Evolutionary conservation across 208 protist species (phyloP).

Genomic region (Crithidia fasciculata): DNA sequence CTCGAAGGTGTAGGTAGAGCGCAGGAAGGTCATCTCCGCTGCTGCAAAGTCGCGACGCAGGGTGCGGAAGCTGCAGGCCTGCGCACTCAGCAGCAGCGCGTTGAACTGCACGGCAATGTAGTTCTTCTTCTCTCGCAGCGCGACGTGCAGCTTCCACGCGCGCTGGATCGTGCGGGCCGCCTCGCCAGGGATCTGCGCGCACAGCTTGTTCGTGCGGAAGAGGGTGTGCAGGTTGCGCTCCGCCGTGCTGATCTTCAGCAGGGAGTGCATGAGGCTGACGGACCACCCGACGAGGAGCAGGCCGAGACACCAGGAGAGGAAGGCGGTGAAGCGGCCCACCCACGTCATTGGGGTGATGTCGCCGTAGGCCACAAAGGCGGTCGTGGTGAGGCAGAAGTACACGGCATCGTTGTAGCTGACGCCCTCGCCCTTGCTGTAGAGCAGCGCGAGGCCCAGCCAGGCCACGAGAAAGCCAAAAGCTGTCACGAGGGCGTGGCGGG

Average conservation of each 20-base stretch:
- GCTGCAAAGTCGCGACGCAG: slow-evolving; percentile 48
- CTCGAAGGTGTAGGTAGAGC: slow-evolving; percentile 50
- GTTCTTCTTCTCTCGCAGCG: slow-evolving; percentile 42
- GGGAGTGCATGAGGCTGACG: slow-evolving; percentile 49
- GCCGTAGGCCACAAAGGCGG: slow-evolving; percentile 57
- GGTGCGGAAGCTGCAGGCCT: slow-evolving; percentile 50
- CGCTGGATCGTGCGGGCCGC: slow-evolving; percentile 73
- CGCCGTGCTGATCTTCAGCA: slow-evolving; percentile 41
- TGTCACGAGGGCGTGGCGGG: slow-evolving; percentile 23
- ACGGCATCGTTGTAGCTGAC: slow-evolving; percentile 47
- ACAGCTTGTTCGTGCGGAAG: slow-evolving; percentile 70
- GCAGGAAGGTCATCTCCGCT: slow-evolving; percentile 51
- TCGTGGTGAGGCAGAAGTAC: slow-evolving; percentile 65
- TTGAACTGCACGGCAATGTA: slow-evolving; percentile 56
- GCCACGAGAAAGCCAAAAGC: slow-evolving; percentile 31
- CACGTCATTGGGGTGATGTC: slow-evolving; percentile 52
- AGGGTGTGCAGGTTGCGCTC: slow-evolving; percentile 69
- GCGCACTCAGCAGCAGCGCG: slow-evolving; percentile 58
- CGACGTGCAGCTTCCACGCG: slow-evolving; percentile 60
- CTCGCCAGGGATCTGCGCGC: slow-evolving; percentile 50
- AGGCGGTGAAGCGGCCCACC: slow-evolving; percentile 54
- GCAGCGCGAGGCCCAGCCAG: slow-evolving; percentile 45
- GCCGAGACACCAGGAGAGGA: slow-evolving; percentile 54
- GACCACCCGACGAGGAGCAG: slow-evolving; percentile 50
- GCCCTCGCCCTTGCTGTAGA: slow-evolving; percentile 57